Percentiles rank a stretch among this genome's conserved stretches.
Conservation (phyloP, 768 basidiomycete species). For the Trametes punicea region DNA sequence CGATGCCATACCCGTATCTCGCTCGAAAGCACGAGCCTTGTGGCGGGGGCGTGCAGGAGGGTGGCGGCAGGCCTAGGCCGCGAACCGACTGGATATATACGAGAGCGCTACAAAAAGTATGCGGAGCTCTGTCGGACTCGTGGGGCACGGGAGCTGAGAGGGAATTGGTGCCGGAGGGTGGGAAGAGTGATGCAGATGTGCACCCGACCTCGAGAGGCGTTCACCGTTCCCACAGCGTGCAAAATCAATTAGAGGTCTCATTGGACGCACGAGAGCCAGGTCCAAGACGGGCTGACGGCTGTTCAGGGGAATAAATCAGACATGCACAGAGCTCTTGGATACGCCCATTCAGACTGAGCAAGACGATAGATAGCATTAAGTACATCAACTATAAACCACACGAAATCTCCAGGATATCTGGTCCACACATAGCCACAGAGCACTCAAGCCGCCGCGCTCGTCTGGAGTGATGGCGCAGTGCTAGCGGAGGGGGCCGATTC, state of each 20-base stretch:
- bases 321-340: too few relatives aligned
- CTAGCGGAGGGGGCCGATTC: background rate
- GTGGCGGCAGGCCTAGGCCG: background rate
- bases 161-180: background rate
- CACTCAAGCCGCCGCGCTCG: slow-evolving; percentile 7
- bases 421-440: background rate
- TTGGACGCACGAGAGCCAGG: background rate
- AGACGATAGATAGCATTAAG: slow-evolving; percentile 1
- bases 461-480: slow-evolving; percentile 5
- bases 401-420: background rate
- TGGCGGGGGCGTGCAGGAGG: background rate
- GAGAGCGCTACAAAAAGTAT: background rate
- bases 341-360: too few relatives aligned
- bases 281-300: too few relatives aligned
- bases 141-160: slow-evolving; percentile 2
- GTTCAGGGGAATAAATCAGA: too few relatives aligned
- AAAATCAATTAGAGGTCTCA: too few relatives aligned
- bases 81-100: background rate
- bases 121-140: slow-evolving; percentile 20
- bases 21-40: background rate
- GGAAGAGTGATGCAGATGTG: background rate
- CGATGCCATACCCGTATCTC: slow-evolving; percentile 2
- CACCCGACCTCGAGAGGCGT: background rate
- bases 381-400: slow-evolving; percentile 9
- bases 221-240: background rate